phyloP scores from a whole-genome alignment of 306 rosid genomes.

The Astragalus glycyphyllos region DNA sequence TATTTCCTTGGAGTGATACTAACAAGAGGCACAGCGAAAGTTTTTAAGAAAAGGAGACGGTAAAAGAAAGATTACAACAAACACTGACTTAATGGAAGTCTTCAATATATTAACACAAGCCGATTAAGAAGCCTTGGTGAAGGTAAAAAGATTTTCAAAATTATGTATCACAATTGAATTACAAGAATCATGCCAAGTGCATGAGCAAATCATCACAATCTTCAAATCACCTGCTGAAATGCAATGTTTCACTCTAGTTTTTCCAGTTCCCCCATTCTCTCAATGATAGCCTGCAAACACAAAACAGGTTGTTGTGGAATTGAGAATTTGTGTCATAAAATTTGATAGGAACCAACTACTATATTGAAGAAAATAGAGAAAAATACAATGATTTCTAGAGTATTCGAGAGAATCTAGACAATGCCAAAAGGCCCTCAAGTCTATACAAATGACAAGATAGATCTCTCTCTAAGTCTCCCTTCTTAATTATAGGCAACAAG shows the following conservation, averaged over 20 bases:
- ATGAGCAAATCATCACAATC: constrained; percentile 31
- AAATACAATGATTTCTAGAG: too few relatives aligned
- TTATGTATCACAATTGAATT: constrained; percentile 44
- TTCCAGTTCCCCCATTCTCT: constrained; percentile 65
- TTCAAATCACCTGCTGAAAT: constrained; percentile 24
- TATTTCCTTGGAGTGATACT: not conserved
- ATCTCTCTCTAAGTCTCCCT: too few relatives aligned
- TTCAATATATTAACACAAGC: constrained; percentile 43
- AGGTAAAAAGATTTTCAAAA: constrained; percentile 27
- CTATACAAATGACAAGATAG: too few relatives aligned
- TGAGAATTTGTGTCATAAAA: not conserved
- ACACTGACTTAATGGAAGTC: constrained; percentile 33
- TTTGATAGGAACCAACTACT: too few relatives aligned
- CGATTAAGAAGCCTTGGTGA: constrained; percentile 13
- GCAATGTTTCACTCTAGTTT: constrained; percentile 50
- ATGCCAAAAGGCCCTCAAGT: too few relatives aligned
- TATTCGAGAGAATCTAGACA: too few relatives aligned
- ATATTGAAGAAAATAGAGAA: too few relatives aligned
- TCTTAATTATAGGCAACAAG: too few relatives aligned
- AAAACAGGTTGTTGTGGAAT: constrained; percentile 20
- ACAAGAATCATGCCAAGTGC: constrained; percentile 39
- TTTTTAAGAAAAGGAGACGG: not conserved
- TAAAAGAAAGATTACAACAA: not conserved
- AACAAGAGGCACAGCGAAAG: not conserved
- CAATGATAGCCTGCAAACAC: constrained; percentile 59